Evolutionary conservation across 371 early-diverging fungal species (phyloP).

Genomic region (Syncephalastrum contaminatum): DNA sequence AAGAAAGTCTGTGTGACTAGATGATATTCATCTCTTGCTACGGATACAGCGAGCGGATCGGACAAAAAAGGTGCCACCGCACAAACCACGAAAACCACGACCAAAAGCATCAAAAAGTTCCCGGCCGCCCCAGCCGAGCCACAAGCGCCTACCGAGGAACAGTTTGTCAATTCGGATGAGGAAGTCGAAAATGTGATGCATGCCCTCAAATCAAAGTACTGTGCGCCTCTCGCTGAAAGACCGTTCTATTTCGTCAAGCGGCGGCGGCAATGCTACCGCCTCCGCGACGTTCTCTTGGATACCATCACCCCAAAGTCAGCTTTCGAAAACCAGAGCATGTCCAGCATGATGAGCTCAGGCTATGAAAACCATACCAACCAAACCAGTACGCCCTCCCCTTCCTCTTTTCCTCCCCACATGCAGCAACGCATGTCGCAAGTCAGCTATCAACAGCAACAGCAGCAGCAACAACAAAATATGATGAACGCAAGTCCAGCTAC

Average conservation of each 20-base stretch:
- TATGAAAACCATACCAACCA: constrained; percentile 2
- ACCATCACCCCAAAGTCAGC: constrained; percentile 56
- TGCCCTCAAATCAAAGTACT: constrained; percentile 51
- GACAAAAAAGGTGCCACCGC: constrained; percentile 2
- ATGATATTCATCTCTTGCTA: constrained; percentile 4
- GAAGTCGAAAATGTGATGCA: constrained; percentile 62
- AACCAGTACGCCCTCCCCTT: neutral
- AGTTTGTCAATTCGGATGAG: constrained; percentile 59
- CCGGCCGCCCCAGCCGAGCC: constrained; percentile 1
- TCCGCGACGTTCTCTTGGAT: constrained; percentile 67
- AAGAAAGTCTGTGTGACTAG: neutral
- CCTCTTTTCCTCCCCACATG: constrained; percentile 4
- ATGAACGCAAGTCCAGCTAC: too few species aligned
- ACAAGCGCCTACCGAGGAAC: constrained; percentile 18
- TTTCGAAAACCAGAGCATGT: constrained; percentile 2
- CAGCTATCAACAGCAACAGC: neutral
- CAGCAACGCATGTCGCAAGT: neutral
- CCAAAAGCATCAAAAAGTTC: constrained; percentile 12
- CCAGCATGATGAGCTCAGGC: constrained; percentile 5
- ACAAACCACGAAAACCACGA: constrained; percentile 5
- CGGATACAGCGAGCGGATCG: neutral
- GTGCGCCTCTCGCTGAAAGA: constrained; percentile 57
- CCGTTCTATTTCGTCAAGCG: constrained; percentile 54
- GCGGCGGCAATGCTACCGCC: constrained; percentile 58
- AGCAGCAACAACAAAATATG: constrained; percentile 4